Evolutionary conservation across 768 basidiomycete species (phyloP).

Genomic region (Termitomyces sp.): DNA sequence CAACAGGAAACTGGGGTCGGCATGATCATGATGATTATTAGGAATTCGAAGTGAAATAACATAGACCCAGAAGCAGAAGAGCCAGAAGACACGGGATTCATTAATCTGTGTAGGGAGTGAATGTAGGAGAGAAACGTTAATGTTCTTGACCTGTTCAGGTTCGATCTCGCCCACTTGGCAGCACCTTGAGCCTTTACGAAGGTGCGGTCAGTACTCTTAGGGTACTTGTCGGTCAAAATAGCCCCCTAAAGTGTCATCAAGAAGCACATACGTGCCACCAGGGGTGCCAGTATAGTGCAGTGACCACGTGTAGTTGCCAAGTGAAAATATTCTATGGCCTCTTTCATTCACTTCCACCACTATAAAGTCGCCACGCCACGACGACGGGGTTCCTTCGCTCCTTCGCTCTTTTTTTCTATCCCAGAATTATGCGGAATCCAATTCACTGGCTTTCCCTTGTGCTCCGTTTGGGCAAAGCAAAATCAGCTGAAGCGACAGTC

Average conservation of each 20-base stretch:
- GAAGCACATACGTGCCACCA: too few species aligned
- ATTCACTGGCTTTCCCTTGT: conserved; percentile 35
- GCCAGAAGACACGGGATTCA: too few species aligned
- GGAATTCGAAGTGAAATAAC: not conserved
- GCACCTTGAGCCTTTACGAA: too few species aligned
- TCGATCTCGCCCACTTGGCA: too few species aligned
- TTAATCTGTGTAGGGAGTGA: not conserved
- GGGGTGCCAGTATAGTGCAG: too few species aligned
- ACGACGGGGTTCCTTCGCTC: conserved; percentile 3
- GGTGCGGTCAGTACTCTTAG: too few species aligned
- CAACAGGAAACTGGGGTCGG: too few species aligned
- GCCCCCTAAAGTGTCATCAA: too few species aligned
- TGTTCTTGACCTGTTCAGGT: not conserved
- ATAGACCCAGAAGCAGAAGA: not conserved
- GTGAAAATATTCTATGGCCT: not conserved
- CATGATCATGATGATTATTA: not conserved
- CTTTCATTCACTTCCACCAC: not conserved
- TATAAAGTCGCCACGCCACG: conserved; percentile 11
- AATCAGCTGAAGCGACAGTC: conserved; percentile 7
- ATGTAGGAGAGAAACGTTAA: not conserved
- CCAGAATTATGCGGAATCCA: conserved; percentile 21
- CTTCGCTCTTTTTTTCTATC: not conserved
- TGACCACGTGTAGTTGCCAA: not conserved
- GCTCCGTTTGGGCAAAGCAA: conserved; percentile 25
- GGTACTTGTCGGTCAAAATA: too few species aligned